Base-by-base conservation (phyloP, 2,329 filamentous ascomycete species). In the Pyrenochaeta sp. region DNA sequence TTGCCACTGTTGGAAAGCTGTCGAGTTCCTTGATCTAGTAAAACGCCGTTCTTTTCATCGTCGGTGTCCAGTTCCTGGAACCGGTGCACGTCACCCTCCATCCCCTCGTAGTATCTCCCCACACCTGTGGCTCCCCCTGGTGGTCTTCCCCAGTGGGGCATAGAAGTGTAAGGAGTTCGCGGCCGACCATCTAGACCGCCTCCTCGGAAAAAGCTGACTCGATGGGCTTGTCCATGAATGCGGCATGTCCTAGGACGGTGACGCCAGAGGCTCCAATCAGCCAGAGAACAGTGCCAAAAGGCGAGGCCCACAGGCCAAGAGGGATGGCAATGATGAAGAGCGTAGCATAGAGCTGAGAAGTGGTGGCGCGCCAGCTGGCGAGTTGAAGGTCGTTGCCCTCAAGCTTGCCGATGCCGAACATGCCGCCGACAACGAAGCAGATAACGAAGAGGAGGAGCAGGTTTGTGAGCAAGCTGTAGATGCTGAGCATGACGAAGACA, bases 181-280 rank as follows among this genome's bases (percentile, higher is more conserved):
- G 94, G 94, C 92, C 94, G 95, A 98, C 93, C 93, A 96, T 86
- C 88, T 98, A 99, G 90, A 99, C 95, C 93, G 95, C 94, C 94
- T 99, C 95, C 93, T 96, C 95, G 85, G 94, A 97, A 97, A 99
- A 99, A 97, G 93, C 93, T 93, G 96, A 94, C 88, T 98, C 95
- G 83, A 98, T 97, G 55, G 94, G 94, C 86, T 97, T 97, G 78
- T 98, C 94, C 90, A 98, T 88, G 76, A 98, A 87, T 61, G 92
- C 85, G 67, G 95, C 95, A 81, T 99, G 95, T 79, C 95, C 95
- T 65, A 98, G 82, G 66, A 98, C 96, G 75, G 89, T 91, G 76
- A 97, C 92, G 76, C 92, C 93, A 67, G 90, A 94, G 69, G 95
- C 95, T 76, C 95, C 95, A 74, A 98, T 92, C 75, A 99, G 85